A percentile compares a stretch with the other conserved stretches of the same genome.
Conservation (phyloP, 495 filamentous ascomycete species). For the Penicillium malachiteum region DNA sequence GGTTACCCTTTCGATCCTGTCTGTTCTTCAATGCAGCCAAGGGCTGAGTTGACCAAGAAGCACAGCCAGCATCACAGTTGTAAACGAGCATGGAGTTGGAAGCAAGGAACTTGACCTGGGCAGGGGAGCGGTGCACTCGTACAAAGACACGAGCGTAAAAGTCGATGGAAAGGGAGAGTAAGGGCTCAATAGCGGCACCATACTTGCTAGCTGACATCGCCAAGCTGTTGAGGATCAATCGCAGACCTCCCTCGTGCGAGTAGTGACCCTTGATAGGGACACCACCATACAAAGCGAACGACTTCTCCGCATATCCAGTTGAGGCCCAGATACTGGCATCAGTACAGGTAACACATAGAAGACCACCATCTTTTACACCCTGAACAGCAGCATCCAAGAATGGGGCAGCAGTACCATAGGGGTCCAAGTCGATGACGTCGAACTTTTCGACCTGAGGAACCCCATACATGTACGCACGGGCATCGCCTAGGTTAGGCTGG, state of each 20-base stretch:
- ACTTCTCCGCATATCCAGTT: conserved; percentile 87
- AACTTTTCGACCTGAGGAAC: conserved; percentile 53
- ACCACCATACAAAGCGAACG: conserved; percentile 87
- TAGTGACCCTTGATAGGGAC: conserved; percentile 77
- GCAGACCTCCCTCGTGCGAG: conserved; percentile 86
- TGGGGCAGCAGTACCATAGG: conserved; percentile 87
- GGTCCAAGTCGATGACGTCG: conserved; percentile 95
- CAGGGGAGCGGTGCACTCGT: conserved; percentile 71
- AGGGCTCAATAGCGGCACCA: conserved; percentile 85
- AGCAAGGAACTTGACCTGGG: conserved; percentile 82
- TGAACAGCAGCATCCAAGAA: conserved; percentile 91
- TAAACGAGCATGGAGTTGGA: conserved; percentile 93
- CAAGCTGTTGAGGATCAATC: conserved; percentile 77
- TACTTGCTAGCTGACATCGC: conserved; percentile 79
- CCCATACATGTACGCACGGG: conserved; percentile 85
- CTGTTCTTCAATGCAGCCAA: conserved; percentile 63
- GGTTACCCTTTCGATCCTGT: conserved; percentile 65
- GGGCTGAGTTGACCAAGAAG: conserved; percentile 78
- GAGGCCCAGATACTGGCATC: conserved; percentile 94
- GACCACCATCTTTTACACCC: conserved; percentile 76
- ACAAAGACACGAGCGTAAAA: conserved; percentile 94
- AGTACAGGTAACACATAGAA: conserved; percentile 94
- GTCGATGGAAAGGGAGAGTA: conserved; percentile 90
- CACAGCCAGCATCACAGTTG: conserved; percentile 85
- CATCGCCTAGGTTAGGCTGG: conserved; percentile 71